Base-by-base conservation (phyloP, 1,284 basidiomycete genomes). In the Sporisorium reilianum region DNA sequence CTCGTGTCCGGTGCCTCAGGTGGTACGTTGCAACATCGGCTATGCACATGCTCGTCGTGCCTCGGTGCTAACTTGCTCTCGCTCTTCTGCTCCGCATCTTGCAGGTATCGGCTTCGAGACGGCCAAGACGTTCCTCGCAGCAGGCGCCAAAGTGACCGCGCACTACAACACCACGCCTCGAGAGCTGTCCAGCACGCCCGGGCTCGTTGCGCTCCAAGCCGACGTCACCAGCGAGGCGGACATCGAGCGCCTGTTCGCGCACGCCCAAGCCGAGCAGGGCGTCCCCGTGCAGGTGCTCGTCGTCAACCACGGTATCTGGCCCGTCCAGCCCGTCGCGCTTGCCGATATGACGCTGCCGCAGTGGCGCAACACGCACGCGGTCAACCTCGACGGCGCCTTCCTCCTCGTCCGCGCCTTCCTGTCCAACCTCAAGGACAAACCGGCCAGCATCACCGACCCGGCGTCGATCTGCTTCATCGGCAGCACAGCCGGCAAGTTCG, bases 401-500 rank as follows among this genome's bases (percentile, higher is more conserved):
- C 85, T 92, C 48, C 88, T 91, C 14, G 86, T 88, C 18, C 87
- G 90, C 6, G 89, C 89, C 76, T 92, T 89, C 76, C 77, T 92
- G 41, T 85, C 85, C 16, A 85, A 85, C 4, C 80, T 93, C 36
- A 86, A 88, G 58, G 45, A 59, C 1, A 87, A 88, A 0, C 75
- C 85, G 0, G 85, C 86, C 0, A 82, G 78, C 18, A 70, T 85
- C 51, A 89, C 88, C 75, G 88, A 87, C 14, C 88, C 89, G 66
- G 89, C 89, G 0, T 87, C 88, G 18, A 88, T 92, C 30, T 86
- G 92, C 2, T 84, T 91, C 44, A 88, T 92, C 46, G 91, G 92
- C 14, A 91, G 90, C 64, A 90, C 89, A 0, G 88, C 91, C 6
- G 91, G 91, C 5, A 91, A 90, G 83, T 90, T 88, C 71, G 92